Base-by-base conservation (phyloP, 495 filamentous ascomycete species). In the Saxophila tyrrhenica region DNA sequence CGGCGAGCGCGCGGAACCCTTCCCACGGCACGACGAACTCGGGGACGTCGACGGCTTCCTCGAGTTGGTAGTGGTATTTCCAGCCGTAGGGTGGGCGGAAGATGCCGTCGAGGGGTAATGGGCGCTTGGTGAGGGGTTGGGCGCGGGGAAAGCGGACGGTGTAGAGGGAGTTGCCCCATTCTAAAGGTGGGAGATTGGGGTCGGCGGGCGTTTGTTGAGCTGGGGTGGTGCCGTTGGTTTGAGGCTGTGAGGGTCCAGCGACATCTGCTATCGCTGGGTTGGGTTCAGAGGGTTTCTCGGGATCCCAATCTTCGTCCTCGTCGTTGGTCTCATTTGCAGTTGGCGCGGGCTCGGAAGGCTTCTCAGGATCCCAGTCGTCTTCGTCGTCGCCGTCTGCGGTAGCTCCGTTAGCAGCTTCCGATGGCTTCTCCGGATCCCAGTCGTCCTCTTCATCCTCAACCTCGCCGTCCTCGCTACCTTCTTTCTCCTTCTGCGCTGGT, bases 1-100 rank as follows among this genome's bases (percentile, higher is more conserved):
- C 89, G 22, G 94, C 92, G 59, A 98, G 59, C 70, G 77, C 89
- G 69, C 92, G 87, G 70, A 98, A 96, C 1, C 87, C 89, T 64
- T 94, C 89, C 94, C 94, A 98, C 0, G 92, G 92, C 8, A 98
- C 94, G 10, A 98, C 90, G 68, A 95, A 98, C 70, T 98, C 92
- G 22, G 92, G 92, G 60, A 90, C 88, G 67, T 95, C 89, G 19
- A 98, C 92, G 1, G 92, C 94, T 66, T 98, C 92, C 62, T 90
- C 79, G 62, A 98, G 80, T 63, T 88, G 91, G 74, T 94, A 98
- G 64, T 79, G 94, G 67, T 98, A 98, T 65, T 87, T 91, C 91
- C 92, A 96, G 24, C 94, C 94, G 64, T 89, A 98, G 0, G 89
- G 87, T 1, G 94, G 94, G 1, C 92, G 82, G 70, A 97, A 98